These are phyloP conservation scores for Starmerella cellae DNA, from an alignment of 805 yeast genomes.

Conservation along the genomic window DNA sequence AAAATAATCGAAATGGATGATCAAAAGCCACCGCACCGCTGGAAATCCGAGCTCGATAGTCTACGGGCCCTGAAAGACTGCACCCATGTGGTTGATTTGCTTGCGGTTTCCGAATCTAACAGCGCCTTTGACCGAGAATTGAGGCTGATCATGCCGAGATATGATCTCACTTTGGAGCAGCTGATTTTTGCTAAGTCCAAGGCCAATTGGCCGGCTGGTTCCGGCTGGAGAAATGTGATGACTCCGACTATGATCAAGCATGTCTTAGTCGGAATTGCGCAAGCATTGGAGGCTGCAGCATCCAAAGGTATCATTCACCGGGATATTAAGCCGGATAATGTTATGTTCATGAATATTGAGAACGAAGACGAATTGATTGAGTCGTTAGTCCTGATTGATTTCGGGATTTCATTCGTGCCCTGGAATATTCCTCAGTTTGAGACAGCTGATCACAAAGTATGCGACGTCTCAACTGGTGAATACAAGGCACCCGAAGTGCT, in stretches of 20 bases:
- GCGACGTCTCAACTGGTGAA: conserved; percentile 49
- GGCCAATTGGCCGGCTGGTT: conserved; percentile 25
- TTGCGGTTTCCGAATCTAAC: conserved; percentile 20
- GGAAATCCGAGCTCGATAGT: conserved; percentile 35
- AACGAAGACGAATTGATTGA: not conserved
- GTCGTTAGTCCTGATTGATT: conserved; percentile 41
- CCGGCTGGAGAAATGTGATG: conserved; percentile 29
- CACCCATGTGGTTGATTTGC: conserved; percentile 18
- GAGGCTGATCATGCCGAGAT: conserved; percentile 33
- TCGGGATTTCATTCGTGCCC: conserved; percentile 46
- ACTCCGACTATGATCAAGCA: conserved; percentile 28
- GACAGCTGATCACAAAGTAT: conserved; percentile 27
- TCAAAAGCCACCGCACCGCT: conserved; percentile 42
- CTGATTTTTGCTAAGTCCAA: conserved; percentile 28
- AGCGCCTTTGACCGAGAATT: conserved; percentile 18
- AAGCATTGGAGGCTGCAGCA: conserved; percentile 22
- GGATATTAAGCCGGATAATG: conserved; percentile 57
- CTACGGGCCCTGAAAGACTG: conserved; percentile 23
- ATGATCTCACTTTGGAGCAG: conserved; percentile 28
- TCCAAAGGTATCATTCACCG: conserved; percentile 28
- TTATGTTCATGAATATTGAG: conserved; percentile 33
- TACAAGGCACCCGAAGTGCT: conserved; percentile 67
- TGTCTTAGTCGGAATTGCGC: conserved; percentile 17
- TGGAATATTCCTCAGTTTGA: conserved; percentile 24
- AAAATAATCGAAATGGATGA: conserved; percentile 39